phyloP scores from a whole-genome alignment of 2,329 filamentous ascomycete genomes.

The Fusarium globosum region DNA sequence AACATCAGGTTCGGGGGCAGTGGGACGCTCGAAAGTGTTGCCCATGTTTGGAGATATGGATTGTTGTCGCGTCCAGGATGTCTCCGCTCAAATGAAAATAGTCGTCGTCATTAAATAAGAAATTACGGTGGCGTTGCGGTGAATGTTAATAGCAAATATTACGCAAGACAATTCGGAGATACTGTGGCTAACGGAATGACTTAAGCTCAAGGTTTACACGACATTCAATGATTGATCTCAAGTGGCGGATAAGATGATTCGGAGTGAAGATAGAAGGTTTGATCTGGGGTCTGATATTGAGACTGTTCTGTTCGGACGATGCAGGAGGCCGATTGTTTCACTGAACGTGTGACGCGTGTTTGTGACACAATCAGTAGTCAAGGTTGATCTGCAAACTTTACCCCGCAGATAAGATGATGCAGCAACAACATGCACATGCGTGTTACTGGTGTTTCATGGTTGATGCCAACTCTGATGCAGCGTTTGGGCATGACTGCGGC shows the following conservation, averaged over 20 bases:
- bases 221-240: not conserved
- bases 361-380: not conserved
- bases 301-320: not conserved
- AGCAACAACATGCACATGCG: not conserved
- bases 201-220: not conserved
- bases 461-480: not conserved
- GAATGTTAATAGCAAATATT: not conserved
- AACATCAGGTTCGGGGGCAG: not conserved
- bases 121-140: not conserved
- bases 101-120: not conserved
- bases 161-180: not conserved
- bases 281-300: not conserved
- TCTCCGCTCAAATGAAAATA: too few species aligned
- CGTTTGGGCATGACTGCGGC: not conserved
- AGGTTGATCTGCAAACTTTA: not conserved
- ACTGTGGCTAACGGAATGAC: not conserved
- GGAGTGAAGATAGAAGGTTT: not conserved
- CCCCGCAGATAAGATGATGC: not conserved
- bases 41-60: not conserved
- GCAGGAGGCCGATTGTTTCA: not conserved
- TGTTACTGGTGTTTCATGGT: not conserved
- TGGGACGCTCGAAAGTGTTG: not conserved
- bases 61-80: not conserved
- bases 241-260: not conserved
- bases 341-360: not conserved